Conservation (phyloP, 371 early-diverging fungal species). For the Zancudomyces culisetae region DNA sequence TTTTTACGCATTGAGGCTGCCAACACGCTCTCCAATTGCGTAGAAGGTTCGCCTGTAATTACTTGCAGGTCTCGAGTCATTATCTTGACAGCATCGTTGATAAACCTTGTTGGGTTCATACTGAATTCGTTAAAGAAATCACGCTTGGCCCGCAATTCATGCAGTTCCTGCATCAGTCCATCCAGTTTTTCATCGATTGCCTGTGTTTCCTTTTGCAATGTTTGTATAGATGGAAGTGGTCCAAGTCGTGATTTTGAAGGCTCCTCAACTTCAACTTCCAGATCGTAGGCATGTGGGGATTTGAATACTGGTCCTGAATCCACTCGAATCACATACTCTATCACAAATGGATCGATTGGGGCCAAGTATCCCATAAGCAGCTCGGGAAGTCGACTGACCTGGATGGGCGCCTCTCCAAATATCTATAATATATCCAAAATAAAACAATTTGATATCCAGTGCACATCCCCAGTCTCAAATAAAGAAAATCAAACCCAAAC, state of each 20-base stretch:
- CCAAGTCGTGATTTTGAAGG: slow-evolving; percentile 8
- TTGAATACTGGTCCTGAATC: slow-evolving; percentile 26
- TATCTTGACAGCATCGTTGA: slow-evolving; percentile 78
- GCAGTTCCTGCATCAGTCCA: slow-evolving; percentile 49
- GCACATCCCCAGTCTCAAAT: background rate
- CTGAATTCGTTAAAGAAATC: slow-evolving; percentile 82
- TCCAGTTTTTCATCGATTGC: slow-evolving; percentile 35
- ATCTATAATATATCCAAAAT: slow-evolving; percentile 14
- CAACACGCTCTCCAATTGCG: slow-evolving; percentile 53
- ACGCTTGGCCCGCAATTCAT: slow-evolving; percentile 71
- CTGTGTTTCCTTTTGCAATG: slow-evolving; percentile 16
- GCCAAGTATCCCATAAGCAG: slow-evolving; percentile 51
- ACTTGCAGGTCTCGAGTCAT: slow-evolving; percentile 77
- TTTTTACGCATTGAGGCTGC: slow-evolving; percentile 10
- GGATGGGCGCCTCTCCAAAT: slow-evolving; percentile 42
- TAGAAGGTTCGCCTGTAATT: slow-evolving; percentile 19
- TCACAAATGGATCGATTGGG: slow-evolving; percentile 75
- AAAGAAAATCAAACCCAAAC: background rate
- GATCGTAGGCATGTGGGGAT: slow-evolving; percentile 49
- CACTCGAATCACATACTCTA: slow-evolving; percentile 71
- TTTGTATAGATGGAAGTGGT: slow-evolving; percentile 16
- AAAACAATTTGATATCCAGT: slow-evolving; percentile 11
- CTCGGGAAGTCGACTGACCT: slow-evolving; percentile 67
- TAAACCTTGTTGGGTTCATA: slow-evolving; percentile 67
- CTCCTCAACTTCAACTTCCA: slow-evolving; percentile 81